phyloP scores from a whole-genome alignment of 106 monocot genomes.

The Apostasia shenzhenica region DNA sequence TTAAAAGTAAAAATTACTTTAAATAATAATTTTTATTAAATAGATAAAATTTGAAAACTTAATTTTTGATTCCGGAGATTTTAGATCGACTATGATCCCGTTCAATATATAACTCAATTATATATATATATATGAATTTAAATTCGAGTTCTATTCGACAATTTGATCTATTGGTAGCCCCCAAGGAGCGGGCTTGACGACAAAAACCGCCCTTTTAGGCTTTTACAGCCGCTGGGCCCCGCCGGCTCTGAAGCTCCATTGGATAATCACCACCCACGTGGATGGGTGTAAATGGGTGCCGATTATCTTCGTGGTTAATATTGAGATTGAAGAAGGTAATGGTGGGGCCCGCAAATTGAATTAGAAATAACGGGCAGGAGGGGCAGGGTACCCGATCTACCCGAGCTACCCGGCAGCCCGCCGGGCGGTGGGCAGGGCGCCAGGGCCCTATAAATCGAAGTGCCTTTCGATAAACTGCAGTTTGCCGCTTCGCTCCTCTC shows the following conservation, averaged over 20 bases:
- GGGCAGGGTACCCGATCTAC: neutral
- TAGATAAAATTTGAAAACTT: too few relatives aligned
- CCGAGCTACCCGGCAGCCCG: neutral
- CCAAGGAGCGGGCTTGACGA: too few relatives aligned
- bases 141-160: too few relatives aligned
- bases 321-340: neutral
- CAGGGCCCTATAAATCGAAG: conserved; percentile 1
- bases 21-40: too few relatives aligned
- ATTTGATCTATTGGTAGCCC: too few relatives aligned
- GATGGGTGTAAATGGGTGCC: neutral
- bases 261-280: neutral
- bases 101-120: too few relatives aligned
- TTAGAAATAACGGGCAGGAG: neutral
- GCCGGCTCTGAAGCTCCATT: neutral
- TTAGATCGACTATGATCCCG: too few relatives aligned
- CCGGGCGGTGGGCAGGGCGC: neutral
- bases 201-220: too few relatives aligned
- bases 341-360: neutral
- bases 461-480: neutral
- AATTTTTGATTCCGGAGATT: too few relatives aligned
- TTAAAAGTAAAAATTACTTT: too few relatives aligned
- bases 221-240: neutral
- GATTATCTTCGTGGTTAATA: neutral
- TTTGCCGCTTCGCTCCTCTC: conserved; percentile 1
- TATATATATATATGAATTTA: too few relatives aligned